Base-by-base conservation (phyloP, 2,329 filamentous ascomycete species). In the Aspergillus sclerotialis region DNA sequence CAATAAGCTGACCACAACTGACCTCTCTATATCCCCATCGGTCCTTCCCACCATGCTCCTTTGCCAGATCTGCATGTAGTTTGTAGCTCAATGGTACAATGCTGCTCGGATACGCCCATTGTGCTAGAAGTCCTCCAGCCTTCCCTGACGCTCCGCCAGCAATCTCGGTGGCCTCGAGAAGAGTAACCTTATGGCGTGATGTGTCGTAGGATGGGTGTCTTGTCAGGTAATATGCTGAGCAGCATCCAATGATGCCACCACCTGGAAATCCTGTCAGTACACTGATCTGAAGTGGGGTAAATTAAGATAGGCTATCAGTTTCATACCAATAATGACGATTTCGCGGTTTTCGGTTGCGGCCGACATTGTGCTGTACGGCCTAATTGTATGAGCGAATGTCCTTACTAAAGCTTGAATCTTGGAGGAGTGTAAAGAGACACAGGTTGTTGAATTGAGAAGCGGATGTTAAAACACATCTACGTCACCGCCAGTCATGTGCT, bases 111-210 rank as follows among this genome's bases (percentile, higher is more conserved):
- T 94, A 95, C 1, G 90, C 92, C 88, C 90, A 96, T 11, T 89
- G 69, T 1, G 82, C 92, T 14, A 98, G 73, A 4, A 98, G 71
- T 1, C 92, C 92, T 11, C 92, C 92, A 0, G 92, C 90, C 65
- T 95, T 96, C 26, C 92, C 92, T 7, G 88, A 94, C 24, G 92
- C 90, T 15, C 85, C 90, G n/a, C 86, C 78, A 5, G 92, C 92
- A 44, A 96, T 81, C 28, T 80, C 73, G 3, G 79, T 80, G 1
- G 92, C 88, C 68, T 98, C 92, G 35, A 96, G 72, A 18, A 98
- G 70, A 1, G 84, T 94, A 50, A 96, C 82, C 34, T 72, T 80
- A 58, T 94, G 85, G 34, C 76, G 75, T 14, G 74, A 63, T 27
- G 80, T 78, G 57, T 92, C 74, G 66, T 84, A 96, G 18, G 75